phyloP scores from a whole-genome alignment of 2,329 filamentous ascomycete species.

The Alternaria sp. region DNA sequence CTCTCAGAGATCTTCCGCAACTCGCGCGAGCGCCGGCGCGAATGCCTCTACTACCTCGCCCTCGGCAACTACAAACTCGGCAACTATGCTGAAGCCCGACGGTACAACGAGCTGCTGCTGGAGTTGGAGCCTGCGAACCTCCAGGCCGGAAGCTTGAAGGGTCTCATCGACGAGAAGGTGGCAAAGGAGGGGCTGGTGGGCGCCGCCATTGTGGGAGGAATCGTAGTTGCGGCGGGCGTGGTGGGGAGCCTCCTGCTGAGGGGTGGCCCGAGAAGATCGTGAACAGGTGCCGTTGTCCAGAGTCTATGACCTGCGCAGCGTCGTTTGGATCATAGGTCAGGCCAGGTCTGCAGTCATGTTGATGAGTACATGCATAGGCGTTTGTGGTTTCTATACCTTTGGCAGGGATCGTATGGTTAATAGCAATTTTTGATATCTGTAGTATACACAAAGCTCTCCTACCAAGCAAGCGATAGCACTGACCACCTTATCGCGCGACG shows the following conservation, averaged over 20 bases:
- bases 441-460: conserved; percentile 4
- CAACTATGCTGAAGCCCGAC: conserved; percentile 92
- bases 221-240: conserved; percentile 91
- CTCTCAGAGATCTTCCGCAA: conserved; percentile 96
- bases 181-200: conserved; percentile 92
- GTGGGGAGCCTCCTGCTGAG: conserved; percentile 86
- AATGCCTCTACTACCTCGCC: conserved; percentile 98
- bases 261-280: conserved; percentile 68
- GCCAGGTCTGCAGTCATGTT: background rate
- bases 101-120: conserved; percentile 91
- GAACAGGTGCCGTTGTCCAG: background rate
- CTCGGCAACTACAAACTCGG: conserved; percentile 98
- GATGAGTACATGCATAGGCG: conserved; percentile 30
- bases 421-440: conserved; percentile 12
- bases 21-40: conserved; percentile 88
- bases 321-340: background rate
- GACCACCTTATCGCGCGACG: background rate
- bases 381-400: conserved; percentile 33
- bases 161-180: conserved; percentile 94
- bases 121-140: conserved; percentile 91
- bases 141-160: conserved; percentile 84
- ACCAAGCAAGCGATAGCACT: background rate
- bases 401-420: conserved; percentile 15
- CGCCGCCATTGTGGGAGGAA: conserved; percentile 90
- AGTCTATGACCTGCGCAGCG: background rate